These are phyloP conservation scores for Biscogniauxia marginata DNA, from an alignment of 2,329 filamentous ascomycete genomes.

Conservation along the genomic window DNA sequence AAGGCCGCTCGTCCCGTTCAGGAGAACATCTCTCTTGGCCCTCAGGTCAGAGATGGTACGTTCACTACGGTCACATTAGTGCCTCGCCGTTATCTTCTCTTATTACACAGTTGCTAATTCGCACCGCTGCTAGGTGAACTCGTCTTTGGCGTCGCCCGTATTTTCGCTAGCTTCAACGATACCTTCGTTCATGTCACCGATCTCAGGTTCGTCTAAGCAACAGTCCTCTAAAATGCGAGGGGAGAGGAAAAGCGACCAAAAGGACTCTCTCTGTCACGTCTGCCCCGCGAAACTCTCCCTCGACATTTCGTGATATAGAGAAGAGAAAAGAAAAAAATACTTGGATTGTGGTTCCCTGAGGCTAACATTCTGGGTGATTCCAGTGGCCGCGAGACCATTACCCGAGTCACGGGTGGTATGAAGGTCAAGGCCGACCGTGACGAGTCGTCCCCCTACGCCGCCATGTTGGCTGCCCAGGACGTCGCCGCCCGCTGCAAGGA, in stretches of 20 bases:
- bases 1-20: conserved; percentile 79
- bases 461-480: conserved; percentile 99
- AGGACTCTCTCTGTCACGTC: too few species aligned
- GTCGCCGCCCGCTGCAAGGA: conserved; percentile 82
- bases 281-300: conserved; percentile 3
- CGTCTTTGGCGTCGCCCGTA: conserved; percentile 96
- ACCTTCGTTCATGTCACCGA: conserved; percentile 99
- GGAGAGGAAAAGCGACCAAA: neutral
- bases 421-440: conserved; percentile 99
- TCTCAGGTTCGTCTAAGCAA: conserved; percentile 69
- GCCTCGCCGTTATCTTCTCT: neutral
- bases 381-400: conserved; percentile 99
- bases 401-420: conserved; percentile 99
- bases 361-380: conserved; percentile 68
- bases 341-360: conserved; percentile 38
- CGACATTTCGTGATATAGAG: conserved; percentile 16
- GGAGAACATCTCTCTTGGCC: conserved; percentile 98
- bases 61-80: conserved; percentile 11
- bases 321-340: conserved; percentile 6
- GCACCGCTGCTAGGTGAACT: conserved; percentile 68
- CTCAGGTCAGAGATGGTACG: conserved; percentile 92
- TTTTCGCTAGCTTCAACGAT: conserved; percentile 94
- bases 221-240: neutral
- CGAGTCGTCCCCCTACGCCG: conserved; percentile 99
- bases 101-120: conserved; percentile 23